These are phyloP conservation scores for Rhododendron mucronatum DNA, from an alignment of 148 eudicot species.

Conservation along the genomic window DNA sequence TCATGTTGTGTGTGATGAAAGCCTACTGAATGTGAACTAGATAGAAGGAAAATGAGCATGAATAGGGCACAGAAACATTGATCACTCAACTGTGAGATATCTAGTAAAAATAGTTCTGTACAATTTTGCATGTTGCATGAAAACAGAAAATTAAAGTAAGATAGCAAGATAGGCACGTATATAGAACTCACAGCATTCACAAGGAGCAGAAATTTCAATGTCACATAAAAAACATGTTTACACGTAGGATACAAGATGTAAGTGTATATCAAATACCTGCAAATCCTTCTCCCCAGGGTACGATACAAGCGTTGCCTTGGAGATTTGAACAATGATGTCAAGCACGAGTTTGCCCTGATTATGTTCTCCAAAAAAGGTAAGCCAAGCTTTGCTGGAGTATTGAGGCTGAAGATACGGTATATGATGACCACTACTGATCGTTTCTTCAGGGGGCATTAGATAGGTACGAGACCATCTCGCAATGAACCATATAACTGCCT, in stretches of 20 bases:
- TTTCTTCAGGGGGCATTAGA: conserved; percentile 58
- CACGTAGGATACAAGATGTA: not conserved
- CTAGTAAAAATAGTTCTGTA: not conserved
- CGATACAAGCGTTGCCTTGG: conserved; percentile 59
- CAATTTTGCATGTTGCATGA: not conserved
- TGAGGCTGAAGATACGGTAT: conserved; percentile 18
- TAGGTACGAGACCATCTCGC: conserved; percentile 91
- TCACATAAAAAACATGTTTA: not conserved
- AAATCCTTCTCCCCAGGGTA: conserved; percentile 92
- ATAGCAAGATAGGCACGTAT: not conserved
- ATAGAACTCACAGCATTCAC: not conserved
- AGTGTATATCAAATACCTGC: conserved; percentile 49
- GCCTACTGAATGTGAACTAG: not conserved
- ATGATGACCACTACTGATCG: conserved; percentile 31
- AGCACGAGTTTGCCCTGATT: conserved; percentile 68
- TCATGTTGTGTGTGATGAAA: not conserved
- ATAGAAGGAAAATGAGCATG: not conserved
- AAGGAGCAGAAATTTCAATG: conserved; percentile 1
- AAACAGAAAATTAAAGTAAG: not conserved
- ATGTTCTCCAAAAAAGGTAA: conserved; percentile 55
- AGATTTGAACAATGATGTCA: conserved; percentile 58
- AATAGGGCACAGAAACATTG: not conserved
- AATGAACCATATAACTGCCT: conserved; percentile 95
- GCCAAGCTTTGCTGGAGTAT: conserved; percentile 39
- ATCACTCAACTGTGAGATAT: not conserved